These are phyloP conservation scores for Saturnispora quitensis DNA, from an alignment of 805 yeast genomes.

Conservation along the genomic window DNA sequence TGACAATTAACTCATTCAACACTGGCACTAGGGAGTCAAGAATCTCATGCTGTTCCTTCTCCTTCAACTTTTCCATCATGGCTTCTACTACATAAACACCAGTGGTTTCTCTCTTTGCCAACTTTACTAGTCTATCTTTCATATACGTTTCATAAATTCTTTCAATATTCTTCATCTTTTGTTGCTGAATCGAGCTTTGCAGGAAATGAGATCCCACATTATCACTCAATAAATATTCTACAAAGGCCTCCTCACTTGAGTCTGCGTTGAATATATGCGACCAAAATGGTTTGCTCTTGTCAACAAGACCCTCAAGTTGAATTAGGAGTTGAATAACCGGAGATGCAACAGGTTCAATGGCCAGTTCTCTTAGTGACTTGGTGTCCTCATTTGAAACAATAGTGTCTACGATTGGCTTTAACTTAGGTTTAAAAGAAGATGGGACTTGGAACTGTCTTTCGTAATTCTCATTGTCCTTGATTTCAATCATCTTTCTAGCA, in stretches of 20 bases:
- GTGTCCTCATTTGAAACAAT: constrained; percentile 33
- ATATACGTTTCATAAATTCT: constrained; percentile 65
- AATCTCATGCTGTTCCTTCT: constrained; percentile 52
- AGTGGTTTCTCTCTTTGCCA: constrained; percentile 74
- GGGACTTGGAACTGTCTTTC: constrained; percentile 63
- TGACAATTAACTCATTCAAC: constrained; percentile 49
- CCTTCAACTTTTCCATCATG: constrained; percentile 53
- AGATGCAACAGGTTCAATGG: constrained; percentile 74
- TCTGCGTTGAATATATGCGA: constrained; percentile 51
- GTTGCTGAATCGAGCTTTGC: constrained; percentile 57
- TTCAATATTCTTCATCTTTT: constrained; percentile 59
- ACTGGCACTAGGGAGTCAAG: constrained; percentile 60
- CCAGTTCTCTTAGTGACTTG: constrained; percentile 52
- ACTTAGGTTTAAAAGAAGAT: constrained; percentile 50
- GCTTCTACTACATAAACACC: constrained; percentile 76
- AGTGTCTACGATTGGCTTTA: constrained; percentile 39
- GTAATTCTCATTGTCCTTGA: constrained; percentile 68
- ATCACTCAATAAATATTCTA: constrained; percentile 76
- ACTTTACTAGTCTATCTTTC: constrained; percentile 60
- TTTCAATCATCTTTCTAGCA: constrained; percentile 90
- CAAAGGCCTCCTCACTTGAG: constrained; percentile 63
- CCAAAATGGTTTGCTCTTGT: constrained; percentile 65
- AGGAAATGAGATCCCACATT: constrained; percentile 92
- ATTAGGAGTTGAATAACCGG: constrained; percentile 77
- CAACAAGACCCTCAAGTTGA: constrained; percentile 73